Percentiles rank a stretch among this genome's conserved stretches.
Conservation (phyloP, 2,329 filamentous ascomycete species). For the Thelonectria rubi region DNA sequence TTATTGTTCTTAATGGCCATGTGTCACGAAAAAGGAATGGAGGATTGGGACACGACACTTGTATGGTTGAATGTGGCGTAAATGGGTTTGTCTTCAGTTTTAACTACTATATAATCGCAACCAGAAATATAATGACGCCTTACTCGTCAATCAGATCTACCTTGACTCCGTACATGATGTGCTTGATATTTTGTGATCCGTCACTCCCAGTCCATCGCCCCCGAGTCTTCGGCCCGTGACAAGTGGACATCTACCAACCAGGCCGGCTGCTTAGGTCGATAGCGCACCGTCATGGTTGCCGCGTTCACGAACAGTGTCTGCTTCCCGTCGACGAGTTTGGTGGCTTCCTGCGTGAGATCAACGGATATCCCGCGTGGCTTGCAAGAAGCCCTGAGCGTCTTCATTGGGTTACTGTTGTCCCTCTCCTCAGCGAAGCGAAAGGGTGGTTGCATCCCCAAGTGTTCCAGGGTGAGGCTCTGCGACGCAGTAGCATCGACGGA, state of each 20-base stretch:
- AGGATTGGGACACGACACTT: constrained; percentile 9
- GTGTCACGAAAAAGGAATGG: constrained; percentile 2
- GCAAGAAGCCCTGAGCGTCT: constrained; percentile 33
- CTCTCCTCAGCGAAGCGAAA: constrained; percentile 32
- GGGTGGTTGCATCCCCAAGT: constrained; percentile 35
- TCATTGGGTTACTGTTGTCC: constrained; percentile 22
- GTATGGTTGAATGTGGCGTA: constrained; percentile 9
- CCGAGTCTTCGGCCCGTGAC: constrained; percentile 19
- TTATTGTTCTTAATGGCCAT: constrained; percentile 14
- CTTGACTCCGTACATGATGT: not conserved
- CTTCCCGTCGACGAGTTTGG: constrained; percentile 47
- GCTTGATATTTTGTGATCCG: too few relatives aligned
- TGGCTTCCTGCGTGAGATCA: constrained; percentile 50
- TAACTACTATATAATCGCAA: constrained; percentile 21
- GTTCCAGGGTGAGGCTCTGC: constrained; percentile 45
- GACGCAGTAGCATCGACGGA: constrained; percentile 56
- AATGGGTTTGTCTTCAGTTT: not conserved
- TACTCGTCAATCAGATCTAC: constrained; percentile 8
- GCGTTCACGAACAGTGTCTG: constrained; percentile 70
- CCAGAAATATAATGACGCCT: constrained; percentile 27
- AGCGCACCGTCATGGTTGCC: constrained; percentile 57
- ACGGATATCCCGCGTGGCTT: constrained; percentile 46
- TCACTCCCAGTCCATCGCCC: not conserved
- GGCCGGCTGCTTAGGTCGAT: constrained; percentile 56
- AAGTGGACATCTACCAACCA: constrained; percentile 64